phyloP scores from a whole-genome alignment of 148 eudicot species.

The Linanthus parryae region DNA sequence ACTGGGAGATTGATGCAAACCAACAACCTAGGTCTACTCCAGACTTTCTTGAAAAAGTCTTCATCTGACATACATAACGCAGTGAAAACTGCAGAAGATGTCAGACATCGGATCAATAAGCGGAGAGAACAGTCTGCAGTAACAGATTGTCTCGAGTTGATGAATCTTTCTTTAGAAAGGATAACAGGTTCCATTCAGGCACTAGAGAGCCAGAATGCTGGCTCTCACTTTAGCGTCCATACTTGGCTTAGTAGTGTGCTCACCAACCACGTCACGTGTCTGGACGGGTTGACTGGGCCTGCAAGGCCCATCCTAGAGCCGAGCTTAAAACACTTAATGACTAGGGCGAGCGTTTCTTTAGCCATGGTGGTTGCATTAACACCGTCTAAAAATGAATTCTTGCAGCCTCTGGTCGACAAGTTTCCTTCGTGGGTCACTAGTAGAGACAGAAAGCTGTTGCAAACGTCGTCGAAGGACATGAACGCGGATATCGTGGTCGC shows the following conservation, averaged over 20 bases:
- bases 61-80: background rate
- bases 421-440: constrained; percentile 27
- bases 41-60: constrained; percentile 12
- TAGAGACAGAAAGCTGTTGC: constrained; percentile 18
- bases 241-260: constrained; percentile 47
- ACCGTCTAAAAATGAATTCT: background rate
- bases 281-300: constrained; percentile 25
- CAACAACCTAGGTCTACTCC: constrained; percentile 9
- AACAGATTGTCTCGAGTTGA: constrained; percentile 30
- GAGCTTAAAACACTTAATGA: constrained; percentile 21
- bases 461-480: background rate
- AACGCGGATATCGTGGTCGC: constrained; percentile 33
- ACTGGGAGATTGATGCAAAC: background rate
- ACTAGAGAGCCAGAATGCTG: constrained; percentile 3
- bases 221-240: constrained; percentile 20
- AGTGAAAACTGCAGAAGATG: background rate
- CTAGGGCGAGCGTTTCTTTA: constrained; percentile 27
- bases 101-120: constrained; percentile 11
- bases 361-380: constrained; percentile 29
- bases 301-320: constrained; percentile 15
- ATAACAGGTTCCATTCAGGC: constrained; percentile 20
- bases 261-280: constrained; percentile 42
- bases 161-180: constrained; percentile 26
- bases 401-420: background rate
- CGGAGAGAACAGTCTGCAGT: constrained; percentile 17